Evolutionary conservation across 225 moss, liverwort and hornwort species (phyloP).

Genomic region (Pseudisothecium myosuroides): DNA sequence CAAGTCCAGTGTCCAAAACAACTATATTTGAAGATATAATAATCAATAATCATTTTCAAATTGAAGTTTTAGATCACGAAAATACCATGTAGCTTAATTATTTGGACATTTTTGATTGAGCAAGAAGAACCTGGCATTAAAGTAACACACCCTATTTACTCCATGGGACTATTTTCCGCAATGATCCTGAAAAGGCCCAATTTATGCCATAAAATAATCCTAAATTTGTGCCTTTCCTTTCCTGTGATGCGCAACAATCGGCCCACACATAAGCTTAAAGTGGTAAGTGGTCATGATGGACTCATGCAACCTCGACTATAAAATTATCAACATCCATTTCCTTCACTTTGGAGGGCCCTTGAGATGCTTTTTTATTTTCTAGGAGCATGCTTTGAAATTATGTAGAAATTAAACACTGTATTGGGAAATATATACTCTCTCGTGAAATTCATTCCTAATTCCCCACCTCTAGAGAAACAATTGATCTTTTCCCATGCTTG

Average conservation of each 20-base stretch:
- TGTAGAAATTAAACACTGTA: not conserved
- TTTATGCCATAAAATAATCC: too few species aligned
- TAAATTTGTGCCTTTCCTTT: not conserved
- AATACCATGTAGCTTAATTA: accelerated
- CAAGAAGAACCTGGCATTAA: not conserved
- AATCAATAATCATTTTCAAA: not conserved
- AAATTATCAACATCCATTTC: not conserved
- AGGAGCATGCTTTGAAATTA: not conserved
- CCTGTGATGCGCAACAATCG: accelerated
- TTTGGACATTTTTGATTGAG: not conserved
- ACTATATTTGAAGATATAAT: not conserved
- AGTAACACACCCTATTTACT: not conserved
- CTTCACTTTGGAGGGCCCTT: not conserved
- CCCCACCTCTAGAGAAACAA: not conserved
- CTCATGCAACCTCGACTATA: not conserved
- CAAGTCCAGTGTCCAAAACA: not conserved
- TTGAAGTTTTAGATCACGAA: not conserved
- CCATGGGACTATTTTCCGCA: not conserved
- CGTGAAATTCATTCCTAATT: not conserved
- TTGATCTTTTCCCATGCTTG: not conserved
- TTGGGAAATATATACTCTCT: not conserved
- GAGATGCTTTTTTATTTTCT: not conserved
- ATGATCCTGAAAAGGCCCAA: accelerated
- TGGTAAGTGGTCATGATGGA: too few species aligned
- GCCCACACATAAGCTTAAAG: accelerated